phyloP scores from a whole-genome alignment of 139 green algal genomes.

The Coelastrella sp. region DNA sequence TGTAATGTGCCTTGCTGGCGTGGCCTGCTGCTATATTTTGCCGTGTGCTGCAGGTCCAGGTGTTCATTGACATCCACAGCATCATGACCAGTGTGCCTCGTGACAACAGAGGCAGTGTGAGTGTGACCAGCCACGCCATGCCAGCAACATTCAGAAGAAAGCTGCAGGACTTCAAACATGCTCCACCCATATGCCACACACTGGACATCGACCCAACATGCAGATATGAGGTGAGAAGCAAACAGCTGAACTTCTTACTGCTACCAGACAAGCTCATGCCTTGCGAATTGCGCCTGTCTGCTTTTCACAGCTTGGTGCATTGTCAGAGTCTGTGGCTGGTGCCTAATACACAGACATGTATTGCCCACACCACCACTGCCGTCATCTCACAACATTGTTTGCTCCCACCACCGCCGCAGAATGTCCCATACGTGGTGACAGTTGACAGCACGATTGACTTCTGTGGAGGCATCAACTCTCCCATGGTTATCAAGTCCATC shows the following conservation, averaged over 20 bases:
- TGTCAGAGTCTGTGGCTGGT: too few relatives aligned
- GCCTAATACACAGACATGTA: too few relatives aligned
- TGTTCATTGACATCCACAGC: slow-evolving; percentile 6
- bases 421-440: slow-evolving; percentile 59
- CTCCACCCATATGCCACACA: slow-evolving; percentile 30
- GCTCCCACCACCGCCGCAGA: neutral
- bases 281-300: neutral
- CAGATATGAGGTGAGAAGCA: slow-evolving; percentile 14
- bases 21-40: neutral
- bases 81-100: slow-evolving; percentile 5
- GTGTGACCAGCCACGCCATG: neutral
- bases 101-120: neutral
- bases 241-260: too few relatives aligned
- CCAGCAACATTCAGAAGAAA: neutral
- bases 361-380: neutral
- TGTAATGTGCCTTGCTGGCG: neutral
- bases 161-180: neutral
- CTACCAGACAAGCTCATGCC: too few relatives aligned
- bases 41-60: neutral
- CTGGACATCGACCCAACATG: slow-evolving; percentile 27
- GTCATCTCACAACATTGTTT: neutral
- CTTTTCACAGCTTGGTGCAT: neutral
- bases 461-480: slow-evolving; percentile 89
- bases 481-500: slow-evolving; percentile 71
- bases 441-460: slow-evolving; percentile 64